Conservation (phyloP, 345 rosid genomes). For the Lepidium sativum region DNA sequence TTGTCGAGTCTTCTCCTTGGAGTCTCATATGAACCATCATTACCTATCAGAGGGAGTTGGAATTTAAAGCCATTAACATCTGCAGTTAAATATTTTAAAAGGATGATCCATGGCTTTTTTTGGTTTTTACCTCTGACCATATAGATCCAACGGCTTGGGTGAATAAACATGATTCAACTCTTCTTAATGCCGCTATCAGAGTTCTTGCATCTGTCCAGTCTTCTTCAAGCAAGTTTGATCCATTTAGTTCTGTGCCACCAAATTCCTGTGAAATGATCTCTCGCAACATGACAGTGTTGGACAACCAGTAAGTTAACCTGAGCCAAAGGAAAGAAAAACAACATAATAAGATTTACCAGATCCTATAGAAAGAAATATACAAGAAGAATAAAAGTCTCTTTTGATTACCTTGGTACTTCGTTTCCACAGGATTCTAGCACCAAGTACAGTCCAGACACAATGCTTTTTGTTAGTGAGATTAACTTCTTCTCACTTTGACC, state of each 20-base stretch:
- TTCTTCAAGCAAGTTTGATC: conserved; percentile 33
- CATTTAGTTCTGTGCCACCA: conserved; percentile 20
- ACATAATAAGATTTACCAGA: not conserved
- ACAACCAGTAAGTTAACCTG: conserved; percentile 96
- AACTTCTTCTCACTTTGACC: conserved; percentile 58
- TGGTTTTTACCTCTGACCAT: conserved; percentile 86
- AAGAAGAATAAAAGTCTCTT: not conserved
- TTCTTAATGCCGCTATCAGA: conserved; percentile 56
- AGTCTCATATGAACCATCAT: conserved; percentile 80
- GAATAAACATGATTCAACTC: conserved; percentile 85
- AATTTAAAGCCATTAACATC: conserved; percentile 3
- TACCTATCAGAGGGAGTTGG: conserved; percentile 35
- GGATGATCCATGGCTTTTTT: not conserved
- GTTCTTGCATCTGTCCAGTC: conserved; percentile 88
- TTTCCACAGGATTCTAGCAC: conserved; percentile 72
- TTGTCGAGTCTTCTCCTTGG: conserved; percentile 33
- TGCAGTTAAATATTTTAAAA: not conserved
- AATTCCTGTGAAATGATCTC: conserved; percentile 70
- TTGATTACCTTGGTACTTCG: conserved; percentile 67
- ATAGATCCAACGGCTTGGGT: conserved; percentile 79
- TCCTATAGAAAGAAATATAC: not conserved
- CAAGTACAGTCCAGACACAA: conserved; percentile 67
- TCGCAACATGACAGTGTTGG: conserved; percentile 73
- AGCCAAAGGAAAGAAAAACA: conserved; percentile 22
- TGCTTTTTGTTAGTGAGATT: conserved; percentile 65